Evolutionary conservation across 768 basidiomycete species (phyloP), one percentile per base, ranked within the genome.

Genomic region (Gymnopilus junonius): DNA sequence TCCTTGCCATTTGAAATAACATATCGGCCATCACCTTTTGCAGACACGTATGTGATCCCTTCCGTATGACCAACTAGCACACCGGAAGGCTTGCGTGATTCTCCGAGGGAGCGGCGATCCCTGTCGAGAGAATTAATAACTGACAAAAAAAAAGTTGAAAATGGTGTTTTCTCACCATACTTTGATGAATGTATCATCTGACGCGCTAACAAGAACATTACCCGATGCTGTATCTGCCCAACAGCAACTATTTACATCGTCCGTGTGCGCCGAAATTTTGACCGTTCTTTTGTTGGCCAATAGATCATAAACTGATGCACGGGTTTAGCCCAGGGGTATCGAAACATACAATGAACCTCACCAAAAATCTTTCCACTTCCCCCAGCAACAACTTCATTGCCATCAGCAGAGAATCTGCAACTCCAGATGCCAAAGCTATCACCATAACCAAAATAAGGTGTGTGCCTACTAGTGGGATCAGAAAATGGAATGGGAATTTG

Each of bases 1-100:
- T 99, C 97, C 76, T 99, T 99, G 37, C 95, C 95, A 70, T 99
- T 99, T 17, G 94, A 95, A 46, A 99, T 89, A 48, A 97, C 80
- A 73, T 98, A 98, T 62, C 97, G 89, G 8, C 97, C 97, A 71
- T 99, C 97, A 5, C 97, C 97, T 70, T 97, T 98, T 1, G 97
- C 91, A 34, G 94, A 91, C 14, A 97, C 95, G 66, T 94, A 93
- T 5, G 97, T 95, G 61, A 98, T 91, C 42, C 97, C 94, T 70
- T 99, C 96, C 0, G 95, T 97, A 66, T 99, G 97, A 0, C 97
- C 97, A 43, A 97, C 89, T 14, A 99, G 82, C 1, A 97, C 92
- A 21, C 97, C 97, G 3, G 95, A 95, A 8, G 97, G 95, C 69
- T 92, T 94, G 50, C 80, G 76, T 17, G 84, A 83, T 21, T 78